A percentile compares a stretch with the other conserved stretches of the same genome.
Evolutionary conservation across 805 yeast genomes (phyloP).

Genomic region (Blastobotrys terrestris): DNA sequence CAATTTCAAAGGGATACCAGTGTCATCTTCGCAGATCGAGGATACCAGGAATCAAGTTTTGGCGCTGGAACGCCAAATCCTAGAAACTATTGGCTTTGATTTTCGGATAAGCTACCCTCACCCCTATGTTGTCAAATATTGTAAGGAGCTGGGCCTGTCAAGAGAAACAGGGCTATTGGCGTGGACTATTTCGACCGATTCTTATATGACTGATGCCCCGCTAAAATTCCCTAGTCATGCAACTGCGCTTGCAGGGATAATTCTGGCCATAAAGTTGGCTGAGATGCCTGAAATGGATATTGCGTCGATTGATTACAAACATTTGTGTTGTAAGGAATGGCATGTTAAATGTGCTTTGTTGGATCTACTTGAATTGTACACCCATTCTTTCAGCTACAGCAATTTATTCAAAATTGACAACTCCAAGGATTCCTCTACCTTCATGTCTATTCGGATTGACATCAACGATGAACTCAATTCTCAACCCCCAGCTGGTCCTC

Average conservation of each 20-base stretch:
- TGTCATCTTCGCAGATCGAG: slow-evolving; percentile 38
- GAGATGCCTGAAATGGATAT: slow-evolving; percentile 31
- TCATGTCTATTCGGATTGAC: slow-evolving; percentile 17
- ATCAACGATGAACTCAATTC: slow-evolving; percentile 40
- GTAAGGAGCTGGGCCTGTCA: slow-evolving; percentile 38
- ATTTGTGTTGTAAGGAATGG: slow-evolving; percentile 20
- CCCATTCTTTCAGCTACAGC: slow-evolving; percentile 49
- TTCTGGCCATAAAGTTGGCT: slow-evolving; percentile 50
- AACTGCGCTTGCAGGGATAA: slow-evolving; percentile 62
- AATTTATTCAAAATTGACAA: slow-evolving; percentile 33
- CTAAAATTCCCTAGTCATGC: slow-evolving; percentile 70
- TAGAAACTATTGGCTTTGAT: slow-evolving; percentile 77
- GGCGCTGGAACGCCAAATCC: slow-evolving; percentile 58
- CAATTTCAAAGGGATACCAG: slow-evolving; percentile 21
- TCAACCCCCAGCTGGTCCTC: slow-evolving; percentile 26
- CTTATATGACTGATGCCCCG: slow-evolving; percentile 60
- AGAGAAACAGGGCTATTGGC: slow-evolving; percentile 48
- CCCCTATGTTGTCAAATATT: slow-evolving; percentile 54
- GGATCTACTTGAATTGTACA: slow-evolving; percentile 54
- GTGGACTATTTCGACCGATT: slow-evolving; percentile 75
- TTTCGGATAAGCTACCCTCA: slow-evolving; percentile 66
- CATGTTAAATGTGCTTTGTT: slow-evolving; percentile 43
- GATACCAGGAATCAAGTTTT: slow-evolving; percentile 51
- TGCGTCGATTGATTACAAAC: slow-evolving; percentile 30
- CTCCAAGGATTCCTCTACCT: background rate